Conservation (phyloP, 768 basidiomycete genomes). For the Leccinum uliginosum region DNA sequence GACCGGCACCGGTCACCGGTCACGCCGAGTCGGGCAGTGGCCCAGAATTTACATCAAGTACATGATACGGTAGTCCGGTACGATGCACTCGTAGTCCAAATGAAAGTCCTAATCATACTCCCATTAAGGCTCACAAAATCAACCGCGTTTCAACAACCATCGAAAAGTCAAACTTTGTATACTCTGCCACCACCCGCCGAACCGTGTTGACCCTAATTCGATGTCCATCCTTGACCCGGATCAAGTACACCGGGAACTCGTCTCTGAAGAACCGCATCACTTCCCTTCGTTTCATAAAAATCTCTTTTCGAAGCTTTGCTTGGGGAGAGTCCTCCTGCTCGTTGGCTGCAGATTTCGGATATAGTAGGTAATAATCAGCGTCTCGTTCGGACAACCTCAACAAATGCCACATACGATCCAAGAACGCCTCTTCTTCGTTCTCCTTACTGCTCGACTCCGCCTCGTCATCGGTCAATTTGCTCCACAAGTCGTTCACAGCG, state of each 20-base stretch:
- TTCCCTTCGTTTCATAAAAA: conserved; percentile 15
- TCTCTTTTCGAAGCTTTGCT: conserved; percentile 8
- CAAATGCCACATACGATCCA: conserved; percentile 1
- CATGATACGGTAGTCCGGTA: too few relatives aligned
- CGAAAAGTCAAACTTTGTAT: conserved; percentile 15
- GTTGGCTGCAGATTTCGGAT: neutral
- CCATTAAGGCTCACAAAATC: conserved; percentile 6
- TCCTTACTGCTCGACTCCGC: neutral
- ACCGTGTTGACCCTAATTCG: conserved; percentile 18
- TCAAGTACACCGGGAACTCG: conserved; percentile 15
- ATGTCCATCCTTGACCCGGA: conserved; percentile 11
- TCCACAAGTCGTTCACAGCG: neutral
- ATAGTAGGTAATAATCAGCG: conserved; percentile 3
- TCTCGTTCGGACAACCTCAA: neutral
- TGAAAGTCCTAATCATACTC: neutral
- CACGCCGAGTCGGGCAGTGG: too few relatives aligned
- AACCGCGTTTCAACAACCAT: conserved; percentile 14
- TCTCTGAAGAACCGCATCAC: conserved; percentile 15
- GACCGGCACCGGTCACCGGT: too few relatives aligned
- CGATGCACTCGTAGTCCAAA: too few relatives aligned
- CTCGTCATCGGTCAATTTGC: neutral
- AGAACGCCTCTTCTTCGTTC: neutral
- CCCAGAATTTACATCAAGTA: too few relatives aligned
- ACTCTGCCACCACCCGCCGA: conserved; percentile 8
- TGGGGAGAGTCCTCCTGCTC: conserved; percentile 3